Evolutionary conservation across 331 rosid genomes (phyloP), one percentile per base, ranked within the genome.

Genomic region (Arachis monticola): DNA sequence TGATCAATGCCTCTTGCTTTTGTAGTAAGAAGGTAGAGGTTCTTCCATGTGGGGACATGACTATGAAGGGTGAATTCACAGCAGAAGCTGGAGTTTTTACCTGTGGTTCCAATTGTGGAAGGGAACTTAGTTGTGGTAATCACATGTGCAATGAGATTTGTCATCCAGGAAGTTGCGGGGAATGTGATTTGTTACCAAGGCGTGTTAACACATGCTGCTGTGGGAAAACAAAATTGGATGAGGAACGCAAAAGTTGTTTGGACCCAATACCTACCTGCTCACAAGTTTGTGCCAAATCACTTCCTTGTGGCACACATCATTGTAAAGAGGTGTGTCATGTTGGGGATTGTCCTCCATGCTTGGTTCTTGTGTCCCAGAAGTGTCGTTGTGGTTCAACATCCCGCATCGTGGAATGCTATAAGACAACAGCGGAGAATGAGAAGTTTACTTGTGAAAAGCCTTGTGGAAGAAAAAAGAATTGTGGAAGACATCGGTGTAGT

Each of bases 401-500:
- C 7, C 87, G 83, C 69, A 74, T 74, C 59, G 96, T 85, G 84
- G 97, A 91, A 76, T 93, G 98, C 86, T 87, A 79, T n/a, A 91
- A 80, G 77, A 83, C 97, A 41, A 70, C 63, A 22, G 47, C 40
- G 71, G 89, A 76, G 81, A 74, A 60, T 31, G 90, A 80, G 74
- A 77, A 79, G 32, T 93, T 88, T 70, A 85, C 86, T 70, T 93
- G 98, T 77, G 97, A 88, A 64, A 91, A 80, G 85, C 85, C 93
- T 57, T 93, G 98, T 80, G 98, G 96, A 64, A 79, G 57, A 73
- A 93, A 93, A 78, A 93, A 91, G 87, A 93, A 81, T 73, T 91
- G 98, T 79, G 98, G 98, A 83, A 89, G 96, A 80, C 98, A 93
- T 60, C 87, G 96, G 46, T 93, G 98, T 68, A 93, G 87, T 63